These are phyloP conservation scores for Cyberlindnera galapagoensis DNA, from an alignment of 805 yeast genomes.

Conservation along the genomic window DNA sequence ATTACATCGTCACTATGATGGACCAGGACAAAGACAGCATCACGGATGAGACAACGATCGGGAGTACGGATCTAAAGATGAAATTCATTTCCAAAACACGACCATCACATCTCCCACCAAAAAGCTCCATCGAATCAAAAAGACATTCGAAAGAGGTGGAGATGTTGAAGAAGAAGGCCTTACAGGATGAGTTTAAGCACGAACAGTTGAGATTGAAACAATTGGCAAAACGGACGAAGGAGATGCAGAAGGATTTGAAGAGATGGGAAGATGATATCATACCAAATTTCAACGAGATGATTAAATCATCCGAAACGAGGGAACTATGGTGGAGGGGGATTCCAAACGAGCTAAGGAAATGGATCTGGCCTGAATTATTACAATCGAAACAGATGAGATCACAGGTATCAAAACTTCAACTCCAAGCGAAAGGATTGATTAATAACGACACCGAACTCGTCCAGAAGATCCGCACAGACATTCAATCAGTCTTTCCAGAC, in stretches of 20 bases:
- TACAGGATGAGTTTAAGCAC: conserved; percentile 31
- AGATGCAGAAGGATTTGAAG: conserved; percentile 30
- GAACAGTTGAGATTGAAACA: conserved; percentile 26
- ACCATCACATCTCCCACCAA: conserved; percentile 64
- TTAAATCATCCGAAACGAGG: conserved; percentile 34
- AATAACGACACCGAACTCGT: conserved; percentile 5
- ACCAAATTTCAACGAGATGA: conserved; percentile 28
- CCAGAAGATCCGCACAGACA: conserved; percentile 17
- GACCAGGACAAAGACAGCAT: conserved; percentile 26
- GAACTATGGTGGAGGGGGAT: conserved; percentile 60
- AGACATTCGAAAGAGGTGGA: conserved; percentile 52
- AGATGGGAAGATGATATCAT: conserved; percentile 37
- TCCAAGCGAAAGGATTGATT: conserved; percentile 4
- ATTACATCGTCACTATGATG: conserved; percentile 14
- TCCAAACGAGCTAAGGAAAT: conserved; percentile 37
- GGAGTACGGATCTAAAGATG: too few relatives aligned
- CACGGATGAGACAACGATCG: conserved; percentile 4
- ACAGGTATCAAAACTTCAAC: conserved; percentile 5
- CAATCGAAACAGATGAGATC: conserved; percentile 27
- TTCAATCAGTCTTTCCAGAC: conserved; percentile 29
- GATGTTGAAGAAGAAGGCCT: conserved; percentile 33
- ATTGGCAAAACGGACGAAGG: conserved; percentile 28
- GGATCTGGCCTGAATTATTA: conserved; percentile 45
- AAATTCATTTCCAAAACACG: conserved; percentile 43
- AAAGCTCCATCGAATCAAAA: conserved; percentile 42